Base-by-base conservation (phyloP, 495 filamentous ascomycete genomes). In the Aspergillus cristatus region DNA sequence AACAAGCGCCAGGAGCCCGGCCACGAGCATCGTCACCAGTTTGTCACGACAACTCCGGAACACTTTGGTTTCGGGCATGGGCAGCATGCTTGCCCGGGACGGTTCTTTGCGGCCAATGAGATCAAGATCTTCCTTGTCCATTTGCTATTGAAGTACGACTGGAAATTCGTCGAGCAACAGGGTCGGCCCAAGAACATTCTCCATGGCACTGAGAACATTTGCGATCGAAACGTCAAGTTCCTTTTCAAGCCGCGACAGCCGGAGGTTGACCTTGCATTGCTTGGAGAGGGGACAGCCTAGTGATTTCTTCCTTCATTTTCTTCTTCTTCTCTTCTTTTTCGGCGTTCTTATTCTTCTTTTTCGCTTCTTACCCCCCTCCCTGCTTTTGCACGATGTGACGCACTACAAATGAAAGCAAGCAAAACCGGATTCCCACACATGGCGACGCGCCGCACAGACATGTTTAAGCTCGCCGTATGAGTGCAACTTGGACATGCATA, bases 61-160 rank as follows among this genome's bases (percentile, higher is more conserved):
- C 55, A 66, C 38, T 53, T 67, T 5, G 52, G 46, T 1, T 77
- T 74, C 37, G 71, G 72, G 0, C 57, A 67, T 34, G 72, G 74
- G 6, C 36, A 54, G 25, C 70, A 79, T 37, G 72, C 77, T 0
- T 76, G 72, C 37, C 69, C 72, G 4, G 72, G 73, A 0, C 54
- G 72, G 10, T 72, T 75, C 48, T 72, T 76, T 37, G 73, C 71
- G 1, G 47, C 54, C 2, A 59, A 63, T 30, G 68, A 72, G 53
- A 47, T 65, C 20, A 76, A 77, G 41, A 62, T 72, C 37, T 12
- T 56, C 35, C 41, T 60, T 4, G 30, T 53, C 13, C 65, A 73
- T 40, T 37, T 75, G 15, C 38, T 82, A 22, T 44, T 75, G 26
- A 66, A 67, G 33, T 81, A 76, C 36, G 77, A 83, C 16, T 62